Conservation (phyloP, 305 asterid species). For the Fraxinus baroniana region DNA sequence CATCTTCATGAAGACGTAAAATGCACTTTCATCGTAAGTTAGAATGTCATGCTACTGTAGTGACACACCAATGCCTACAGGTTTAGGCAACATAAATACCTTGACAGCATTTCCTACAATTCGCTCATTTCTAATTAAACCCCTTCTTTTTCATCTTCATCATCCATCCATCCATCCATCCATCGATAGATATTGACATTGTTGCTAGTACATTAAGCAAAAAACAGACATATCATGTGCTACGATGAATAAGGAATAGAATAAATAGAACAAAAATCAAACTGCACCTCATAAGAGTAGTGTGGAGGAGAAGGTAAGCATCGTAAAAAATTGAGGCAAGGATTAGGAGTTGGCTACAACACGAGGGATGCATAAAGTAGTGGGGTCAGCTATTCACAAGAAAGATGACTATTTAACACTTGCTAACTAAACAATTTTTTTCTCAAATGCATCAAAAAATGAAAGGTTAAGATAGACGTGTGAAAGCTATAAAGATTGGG, state of each 20-base stretch:
- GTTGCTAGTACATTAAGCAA: neutral
- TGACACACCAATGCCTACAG: neutral
- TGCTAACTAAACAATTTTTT: neutral
- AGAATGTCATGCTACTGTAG: neutral
- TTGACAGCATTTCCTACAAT: neutral
- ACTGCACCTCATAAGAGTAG: neutral
- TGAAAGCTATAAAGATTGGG: neutral
- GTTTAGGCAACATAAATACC: neutral
- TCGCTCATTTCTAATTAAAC: neutral
- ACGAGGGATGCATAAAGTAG: neutral
- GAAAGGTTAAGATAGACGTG: neutral
- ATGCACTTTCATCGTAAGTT: neutral
- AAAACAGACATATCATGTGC: neutral
- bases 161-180: neutral
- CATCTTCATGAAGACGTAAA: neutral
- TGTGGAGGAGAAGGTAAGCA: neutral
- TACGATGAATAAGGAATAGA: neutral
- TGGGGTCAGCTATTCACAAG: neutral
- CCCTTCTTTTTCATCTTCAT: neutral
- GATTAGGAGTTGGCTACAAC: neutral
- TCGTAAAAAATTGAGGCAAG: neutral
- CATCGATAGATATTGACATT: neutral
- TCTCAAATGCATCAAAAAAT: neutral
- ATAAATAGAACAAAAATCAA: neutral
- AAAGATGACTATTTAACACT: neutral